Evolutionary conservation across 495 filamentous ascomycete genomes (phyloP), one percentile per base, ranked within the genome.

Genomic region (Penicillium bovifimosum): DNA sequence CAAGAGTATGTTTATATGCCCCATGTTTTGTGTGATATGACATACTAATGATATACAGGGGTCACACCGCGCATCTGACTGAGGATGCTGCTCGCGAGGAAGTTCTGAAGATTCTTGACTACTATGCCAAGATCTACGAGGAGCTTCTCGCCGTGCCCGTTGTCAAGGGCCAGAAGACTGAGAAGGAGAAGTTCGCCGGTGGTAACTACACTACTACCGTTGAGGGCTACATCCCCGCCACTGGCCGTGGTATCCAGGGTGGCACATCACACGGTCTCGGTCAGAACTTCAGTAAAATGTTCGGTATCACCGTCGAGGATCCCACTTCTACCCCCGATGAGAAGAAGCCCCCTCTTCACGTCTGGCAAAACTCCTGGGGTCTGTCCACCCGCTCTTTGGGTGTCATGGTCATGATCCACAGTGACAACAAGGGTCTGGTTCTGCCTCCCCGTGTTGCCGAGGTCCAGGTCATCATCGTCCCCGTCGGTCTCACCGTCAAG

Each of bases 341-440:
- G 64, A 82, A 77, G 63, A 78, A 80, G 47, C 70, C 77, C 46
- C 81, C 86, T 52, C 69, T 96, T 50, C 66, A 89, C 59, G 91
- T 97, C 24, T 97, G 91, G 90, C 93, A 98, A 67, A 98, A 98
- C 76, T 95, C 89, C 5, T 98, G 93, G 93, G 93, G 93, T 72
- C 82, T 97, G 34, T 96, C 90, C 5, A 98, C 92, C 41, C 87
- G 93, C 65, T 84, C 89, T 26, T 91, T 98, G 60, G 92, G 92
- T 70, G 89, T 97, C 63, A 96, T 96, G 91, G 86, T 95, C 58
- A 95, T 98, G 85, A 88, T 91, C 50, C 93, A 98, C 76, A 82
- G 89, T 65, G 93, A 97, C 68, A 85, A 98, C 76, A 88, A 87
- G 66, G 93, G 93, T 43, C 80, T 97, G 7, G 88, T 98, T 52